These are phyloP conservation scores for Colletotrichum sublineola DNA, from an alignment of 2,329 filamentous ascomycete genomes.

Conservation along the genomic window DNA sequence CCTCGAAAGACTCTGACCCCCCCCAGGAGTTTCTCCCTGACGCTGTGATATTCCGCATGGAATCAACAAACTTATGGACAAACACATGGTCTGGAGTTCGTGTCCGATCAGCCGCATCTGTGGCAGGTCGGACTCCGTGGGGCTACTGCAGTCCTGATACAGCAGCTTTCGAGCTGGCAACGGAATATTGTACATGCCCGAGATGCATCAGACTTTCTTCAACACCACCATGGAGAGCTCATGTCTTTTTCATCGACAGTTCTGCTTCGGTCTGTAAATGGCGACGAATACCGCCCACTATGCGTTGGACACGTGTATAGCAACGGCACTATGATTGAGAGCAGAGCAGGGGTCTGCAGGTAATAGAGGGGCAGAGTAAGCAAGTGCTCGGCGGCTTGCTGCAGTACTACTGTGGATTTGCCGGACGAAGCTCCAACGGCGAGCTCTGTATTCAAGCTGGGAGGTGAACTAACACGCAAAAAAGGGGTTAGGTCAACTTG, in stretches of 20 bases:
- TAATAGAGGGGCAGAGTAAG: constrained; percentile 10
- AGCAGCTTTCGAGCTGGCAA: neutral
- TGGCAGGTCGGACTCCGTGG: constrained; percentile 17
- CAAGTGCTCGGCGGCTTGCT: constrained; percentile 25
- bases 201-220: neutral
- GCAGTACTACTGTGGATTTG: constrained; percentile 20
- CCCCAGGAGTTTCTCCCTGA: neutral
- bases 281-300: constrained; percentile 19
- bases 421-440: constrained; percentile 7
- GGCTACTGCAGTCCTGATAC: constrained; percentile 3
- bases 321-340: constrained; percentile 2
- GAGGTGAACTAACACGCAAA: neutral
- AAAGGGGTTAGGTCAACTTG: neutral
- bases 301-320: constrained; percentile 30
- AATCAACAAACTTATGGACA: constrained; percentile 25
- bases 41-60: neutral
- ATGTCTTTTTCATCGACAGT: neutral
- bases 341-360: constrained; percentile 23
- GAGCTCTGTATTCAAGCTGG: neutral
- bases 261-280: neutral
- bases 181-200: neutral
- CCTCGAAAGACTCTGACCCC: neutral
- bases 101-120: constrained; percentile 10
- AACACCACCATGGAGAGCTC: neutral
- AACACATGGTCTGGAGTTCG: neutral